Percentiles rank a stretch among this genome's conserved stretches.
Evolutionary conservation across 2,329 filamentous ascomycete species (phyloP).

Genomic region (Emergomyces orientalis): DNA sequence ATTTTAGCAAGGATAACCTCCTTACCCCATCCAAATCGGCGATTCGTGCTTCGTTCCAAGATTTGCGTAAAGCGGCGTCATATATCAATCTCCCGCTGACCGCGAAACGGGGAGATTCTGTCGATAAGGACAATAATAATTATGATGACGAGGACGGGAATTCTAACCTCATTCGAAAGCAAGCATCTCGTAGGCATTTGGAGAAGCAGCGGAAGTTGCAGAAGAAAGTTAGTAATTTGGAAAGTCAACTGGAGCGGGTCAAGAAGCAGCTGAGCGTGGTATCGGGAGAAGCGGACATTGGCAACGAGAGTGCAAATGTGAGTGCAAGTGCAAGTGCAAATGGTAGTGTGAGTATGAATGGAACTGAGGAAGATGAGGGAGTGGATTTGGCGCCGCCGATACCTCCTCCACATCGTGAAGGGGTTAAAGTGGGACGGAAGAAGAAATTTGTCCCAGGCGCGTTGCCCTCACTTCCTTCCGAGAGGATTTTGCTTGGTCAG

Average conservation of each 20-base stretch:
- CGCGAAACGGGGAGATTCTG: neutral
- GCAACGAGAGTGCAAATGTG: neutral
- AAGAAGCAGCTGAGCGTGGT: conserved; percentile 46
- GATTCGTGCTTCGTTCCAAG: conserved; percentile 28
- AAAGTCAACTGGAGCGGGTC: conserved; percentile 48
- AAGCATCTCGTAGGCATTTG: conserved; percentile 48
- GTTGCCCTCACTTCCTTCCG: conserved; percentile 39
- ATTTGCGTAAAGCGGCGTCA: conserved; percentile 28
- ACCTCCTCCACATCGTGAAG: conserved; percentile 18
- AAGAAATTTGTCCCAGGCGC: conserved; percentile 35
- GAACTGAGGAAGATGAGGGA: conserved; percentile 16
- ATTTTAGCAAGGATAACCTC: conserved; percentile 8
- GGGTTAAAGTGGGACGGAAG: conserved; percentile 17
- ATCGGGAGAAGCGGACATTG: conserved; percentile 25
- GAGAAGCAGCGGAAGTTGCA: conserved; percentile 48
- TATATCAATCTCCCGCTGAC: conserved; percentile 2
- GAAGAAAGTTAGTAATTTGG: conserved; percentile 53
- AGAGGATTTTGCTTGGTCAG: conserved; percentile 35
- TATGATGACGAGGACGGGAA: neutral
- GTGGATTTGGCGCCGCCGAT: conserved; percentile 20
- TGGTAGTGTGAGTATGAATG: neutral
- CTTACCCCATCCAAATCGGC: conserved; percentile 15
- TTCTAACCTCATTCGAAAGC: conserved; percentile 30
- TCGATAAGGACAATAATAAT: neutral
- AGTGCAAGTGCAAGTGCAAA: neutral